phyloP scores from a whole-genome alignment of 2,329 filamentous ascomycete genomes.

The Phoma sp. region DNA sequence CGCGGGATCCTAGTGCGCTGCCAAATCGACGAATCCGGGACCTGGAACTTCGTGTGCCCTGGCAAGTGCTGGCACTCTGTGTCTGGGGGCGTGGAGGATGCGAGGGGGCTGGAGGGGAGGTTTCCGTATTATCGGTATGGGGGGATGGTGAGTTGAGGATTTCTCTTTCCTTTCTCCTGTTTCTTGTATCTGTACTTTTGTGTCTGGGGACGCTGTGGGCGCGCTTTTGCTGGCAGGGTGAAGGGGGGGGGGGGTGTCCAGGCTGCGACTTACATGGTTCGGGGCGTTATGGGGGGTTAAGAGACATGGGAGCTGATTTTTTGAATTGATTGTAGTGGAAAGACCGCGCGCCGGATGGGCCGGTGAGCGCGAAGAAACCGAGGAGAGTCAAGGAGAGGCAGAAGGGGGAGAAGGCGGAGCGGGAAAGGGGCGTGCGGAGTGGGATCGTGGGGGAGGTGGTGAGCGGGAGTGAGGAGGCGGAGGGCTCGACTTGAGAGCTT shows the following conservation, averaged over 20 bases:
- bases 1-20: constrained; percentile 52
- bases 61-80: constrained; percentile 52
- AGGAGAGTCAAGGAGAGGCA: constrained; percentile 47
- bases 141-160: constrained; percentile 35
- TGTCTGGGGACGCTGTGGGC: neutral
- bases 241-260: too few relatives aligned
- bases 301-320: too few relatives aligned
- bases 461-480: too few relatives aligned
- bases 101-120: constrained; percentile 23
- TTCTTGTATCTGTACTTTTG: neutral
- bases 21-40: constrained; percentile 48
- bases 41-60: constrained; percentile 54
- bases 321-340: constrained; percentile 46
- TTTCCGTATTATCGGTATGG: constrained; percentile 35
- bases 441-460: neutral
- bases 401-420: constrained; percentile 18
- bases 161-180: too few relatives aligned
- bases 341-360: constrained; percentile 48
- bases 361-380: constrained; percentile 51
- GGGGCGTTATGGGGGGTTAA: too few relatives aligned
- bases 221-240: too few relatives aligned
- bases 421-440: neutral
- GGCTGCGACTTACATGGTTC: too few relatives aligned
- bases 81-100: constrained; percentile 53
- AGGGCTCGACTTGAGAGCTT: too few relatives aligned